phyloP scores from a whole-genome alignment of 768 basidiomycete species.

The Phaeolepiota aurea region DNA sequence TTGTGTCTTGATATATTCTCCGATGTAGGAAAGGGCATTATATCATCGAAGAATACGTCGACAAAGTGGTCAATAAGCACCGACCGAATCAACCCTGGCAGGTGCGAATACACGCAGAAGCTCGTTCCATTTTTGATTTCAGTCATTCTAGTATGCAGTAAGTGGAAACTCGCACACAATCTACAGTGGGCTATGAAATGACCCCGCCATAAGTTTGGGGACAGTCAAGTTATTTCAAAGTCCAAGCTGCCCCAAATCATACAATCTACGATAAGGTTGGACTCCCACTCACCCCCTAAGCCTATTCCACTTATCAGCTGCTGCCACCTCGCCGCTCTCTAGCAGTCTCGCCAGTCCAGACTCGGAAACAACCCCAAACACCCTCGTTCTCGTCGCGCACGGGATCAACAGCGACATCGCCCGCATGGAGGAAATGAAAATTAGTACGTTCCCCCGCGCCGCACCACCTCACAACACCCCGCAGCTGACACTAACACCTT shows the following conservation, averaged over 20 bases:
- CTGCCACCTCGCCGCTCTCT: no score
- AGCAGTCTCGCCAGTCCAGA: constrained; percentile 73
- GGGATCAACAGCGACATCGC: constrained; percentile 44
- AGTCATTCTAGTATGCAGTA: background rate
- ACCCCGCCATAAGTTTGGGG: constrained; percentile 78
- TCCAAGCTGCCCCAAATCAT: constrained; percentile 63
- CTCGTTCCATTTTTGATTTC: background rate
- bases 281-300: no score
- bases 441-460: constrained; percentile 56
- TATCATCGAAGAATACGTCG: constrained; percentile 61
- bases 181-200: no score
- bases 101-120: constrained; percentile 28
- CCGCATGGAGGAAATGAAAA: constrained; percentile 70
- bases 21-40: constrained; percentile 61
- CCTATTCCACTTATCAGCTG: no score
- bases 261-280: constrained; percentile 64
- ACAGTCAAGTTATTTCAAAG: constrained; percentile 63
- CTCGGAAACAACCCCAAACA: constrained; percentile 62
- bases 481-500: constrained; percentile 1
- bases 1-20: constrained; percentile 4
- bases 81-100: constrained; percentile 65
- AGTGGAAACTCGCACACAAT: no score
- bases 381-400: constrained; percentile 66
- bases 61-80: constrained; percentile 55
- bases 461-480: background rate